Conservation (phyloP, 768 basidiomycete species). For the Russula dissimulans region DNA sequence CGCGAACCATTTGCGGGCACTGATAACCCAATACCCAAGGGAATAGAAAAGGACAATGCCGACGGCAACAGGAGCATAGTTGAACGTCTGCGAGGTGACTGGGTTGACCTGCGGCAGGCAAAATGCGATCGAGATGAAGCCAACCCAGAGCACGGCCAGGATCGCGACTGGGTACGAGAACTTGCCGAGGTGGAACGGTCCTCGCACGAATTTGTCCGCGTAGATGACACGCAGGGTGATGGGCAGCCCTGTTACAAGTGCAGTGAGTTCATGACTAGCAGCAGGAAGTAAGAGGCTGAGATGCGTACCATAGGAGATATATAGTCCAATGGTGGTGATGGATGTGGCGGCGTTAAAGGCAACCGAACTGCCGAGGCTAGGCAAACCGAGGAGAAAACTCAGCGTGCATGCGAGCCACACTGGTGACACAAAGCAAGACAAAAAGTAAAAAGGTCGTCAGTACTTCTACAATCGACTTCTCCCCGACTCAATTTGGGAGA, state of each 20-base stretch:
- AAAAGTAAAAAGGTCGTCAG: background rate
- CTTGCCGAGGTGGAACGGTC: slow-evolving; percentile 62
- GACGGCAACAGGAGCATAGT: slow-evolving; percentile 69
- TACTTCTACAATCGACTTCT: background rate
- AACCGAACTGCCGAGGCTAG: slow-evolving; percentile 62
- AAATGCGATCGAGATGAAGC: slow-evolving; percentile 64
- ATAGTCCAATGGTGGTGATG: slow-evolving; percentile 68
- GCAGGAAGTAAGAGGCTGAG: background rate
- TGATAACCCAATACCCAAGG: slow-evolving; percentile 60
- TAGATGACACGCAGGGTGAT: slow-evolving; percentile 60
- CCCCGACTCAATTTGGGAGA: background rate
- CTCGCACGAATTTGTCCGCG: slow-evolving; percentile 47
- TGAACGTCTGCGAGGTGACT: slow-evolving; percentile 61
- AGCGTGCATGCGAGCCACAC: slow-evolving; percentile 75
- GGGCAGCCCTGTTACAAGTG: slow-evolving; percentile 45
- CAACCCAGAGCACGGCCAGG: slow-evolving; percentile 55
- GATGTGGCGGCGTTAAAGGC: slow-evolving; percentile 50
- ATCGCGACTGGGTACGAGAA: slow-evolving; percentile 55
- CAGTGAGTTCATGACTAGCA: background rate
- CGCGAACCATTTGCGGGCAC: slow-evolving; percentile 63
- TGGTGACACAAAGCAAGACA: slow-evolving; percentile 20
- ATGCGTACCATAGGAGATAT: slow-evolving; percentile 58
- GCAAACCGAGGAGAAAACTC: slow-evolving; percentile 65
- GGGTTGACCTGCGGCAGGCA: slow-evolving; percentile 65
- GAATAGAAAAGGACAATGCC: slow-evolving; percentile 60